Evolutionary conservation across 1,284 basidiomycete species (phyloP).

Genomic region (Xerocomus amazonicus): DNA sequence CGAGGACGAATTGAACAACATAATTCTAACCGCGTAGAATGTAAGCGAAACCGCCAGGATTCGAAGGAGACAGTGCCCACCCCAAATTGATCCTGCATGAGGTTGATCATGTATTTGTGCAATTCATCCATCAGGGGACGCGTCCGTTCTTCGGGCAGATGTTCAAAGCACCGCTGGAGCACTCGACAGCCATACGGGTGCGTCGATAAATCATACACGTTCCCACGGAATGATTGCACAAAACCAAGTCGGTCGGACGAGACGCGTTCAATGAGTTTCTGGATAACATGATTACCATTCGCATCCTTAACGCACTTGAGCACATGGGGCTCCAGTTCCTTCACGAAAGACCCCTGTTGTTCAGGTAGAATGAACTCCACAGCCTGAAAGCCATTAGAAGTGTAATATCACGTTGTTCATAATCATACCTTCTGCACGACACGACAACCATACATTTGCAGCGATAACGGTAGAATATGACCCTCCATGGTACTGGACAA

Average conservation of each 20-base stretch:
- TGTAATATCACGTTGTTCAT: conserved; percentile 2
- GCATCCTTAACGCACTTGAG: conserved; percentile 88
- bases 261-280: conserved; percentile 84
- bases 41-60: conserved; percentile 2
- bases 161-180: conserved; percentile 89
- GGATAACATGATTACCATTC: conserved; percentile 94
- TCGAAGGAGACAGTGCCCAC: conserved; percentile 41
- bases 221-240: conserved; percentile 74
- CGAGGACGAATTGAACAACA: conserved; percentile 92
- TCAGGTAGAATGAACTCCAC: conserved; percentile 78
- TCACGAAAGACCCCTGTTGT: conserved; percentile 73
- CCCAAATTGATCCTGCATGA: conserved; percentile 89
- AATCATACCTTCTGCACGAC: conserved; percentile 75
- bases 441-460: conserved; percentile 97
- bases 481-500: conserved; percentile 79
- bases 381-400: conserved; percentile 49
- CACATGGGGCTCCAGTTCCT: conserved; percentile 80
- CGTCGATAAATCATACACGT: conserved; percentile 81
- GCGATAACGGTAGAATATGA: conserved; percentile 73
- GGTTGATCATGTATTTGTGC: conserved; percentile 62
- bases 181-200: conserved; percentile 97
- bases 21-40: conserved; percentile 67
- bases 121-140: conserved; percentile 83
- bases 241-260: conserved; percentile 75
- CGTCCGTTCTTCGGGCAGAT: conserved; percentile 68